Conservation (phyloP, 2,329 filamentous ascomycete genomes). For the Aplosporella prunicola region DNA sequence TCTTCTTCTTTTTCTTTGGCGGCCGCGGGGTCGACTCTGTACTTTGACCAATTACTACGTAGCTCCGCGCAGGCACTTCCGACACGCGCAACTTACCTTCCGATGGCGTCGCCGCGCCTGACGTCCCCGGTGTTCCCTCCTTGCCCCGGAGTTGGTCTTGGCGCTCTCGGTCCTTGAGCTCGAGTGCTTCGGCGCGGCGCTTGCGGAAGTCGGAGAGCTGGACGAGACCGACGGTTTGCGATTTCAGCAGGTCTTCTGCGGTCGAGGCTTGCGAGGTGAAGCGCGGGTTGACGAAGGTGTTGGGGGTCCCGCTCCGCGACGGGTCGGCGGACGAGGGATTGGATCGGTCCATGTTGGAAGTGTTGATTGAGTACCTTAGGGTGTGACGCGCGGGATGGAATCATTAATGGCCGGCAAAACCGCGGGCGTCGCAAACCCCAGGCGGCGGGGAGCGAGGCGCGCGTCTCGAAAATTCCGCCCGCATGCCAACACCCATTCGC, state of each 20-base stretch:
- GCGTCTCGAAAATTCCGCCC: not conserved
- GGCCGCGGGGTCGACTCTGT: slow-evolving; percentile 45
- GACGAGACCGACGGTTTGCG: slow-evolving; percentile 82
- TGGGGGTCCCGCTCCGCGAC: slow-evolving; percentile 34
- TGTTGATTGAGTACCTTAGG: too few relatives aligned
- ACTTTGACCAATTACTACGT: slow-evolving; percentile 48
- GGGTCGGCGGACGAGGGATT: slow-evolving; percentile 15
- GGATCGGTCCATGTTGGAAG: slow-evolving; percentile 14
- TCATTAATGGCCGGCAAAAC: too few relatives aligned
- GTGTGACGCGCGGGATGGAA: too few relatives aligned
- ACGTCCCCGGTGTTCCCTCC: slow-evolving; percentile 31
- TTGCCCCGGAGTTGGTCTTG: slow-evolving; percentile 50
- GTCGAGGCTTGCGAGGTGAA: slow-evolving; percentile 70
- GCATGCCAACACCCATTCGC: too few relatives aligned
- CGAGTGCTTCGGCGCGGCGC: slow-evolving; percentile 84
- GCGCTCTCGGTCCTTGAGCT: slow-evolving; percentile 76
- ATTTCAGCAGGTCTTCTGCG: slow-evolving; percentile 73
- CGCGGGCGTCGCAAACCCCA: not conserved
- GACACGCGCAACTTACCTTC: slow-evolving; percentile 30
- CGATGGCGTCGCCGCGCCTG: slow-evolving; percentile 44
- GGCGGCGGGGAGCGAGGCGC: not conserved
- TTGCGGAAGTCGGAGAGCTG: slow-evolving; percentile 92
- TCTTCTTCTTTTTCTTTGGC: slow-evolving; percentile 53
- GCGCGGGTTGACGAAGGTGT: slow-evolving; percentile 38
- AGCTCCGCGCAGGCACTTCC: slow-evolving; percentile 27